Evolutionary conservation across 2,329 filamentous ascomycete genomes (phyloP).

Genomic region (Penicillium sclerotiorum): DNA sequence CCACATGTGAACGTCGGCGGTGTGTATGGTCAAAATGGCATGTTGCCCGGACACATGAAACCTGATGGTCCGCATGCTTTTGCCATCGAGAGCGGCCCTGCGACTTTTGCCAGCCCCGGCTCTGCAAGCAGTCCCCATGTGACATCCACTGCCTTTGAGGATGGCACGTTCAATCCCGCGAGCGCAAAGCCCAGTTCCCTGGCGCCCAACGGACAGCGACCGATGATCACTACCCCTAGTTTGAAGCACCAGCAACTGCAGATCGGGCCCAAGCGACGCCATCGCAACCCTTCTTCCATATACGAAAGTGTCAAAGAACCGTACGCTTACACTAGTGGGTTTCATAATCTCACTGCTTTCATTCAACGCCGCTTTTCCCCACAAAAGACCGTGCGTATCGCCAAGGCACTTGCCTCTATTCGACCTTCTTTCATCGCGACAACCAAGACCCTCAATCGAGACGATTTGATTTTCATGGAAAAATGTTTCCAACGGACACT

Average conservation of each 20-base stretch:
- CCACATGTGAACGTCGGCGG: constrained; percentile 38
- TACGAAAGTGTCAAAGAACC: constrained; percentile 89
- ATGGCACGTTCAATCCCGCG: constrained; percentile 33
- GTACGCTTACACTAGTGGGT: constrained; percentile 86
- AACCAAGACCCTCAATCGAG: constrained; percentile 81
- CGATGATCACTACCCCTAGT: constrained; percentile 47
- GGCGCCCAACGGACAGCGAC: constrained; percentile 37
- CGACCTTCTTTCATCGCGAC: constrained; percentile 92
- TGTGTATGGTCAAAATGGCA: constrained; percentile 40
- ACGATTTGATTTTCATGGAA: constrained; percentile 96
- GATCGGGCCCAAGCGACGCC: constrained; percentile 50
- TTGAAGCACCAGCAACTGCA: constrained; percentile 46
- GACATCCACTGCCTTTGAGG: constrained; percentile 44
- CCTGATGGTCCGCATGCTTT: constrained; percentile 58
- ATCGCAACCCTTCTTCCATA: constrained; percentile 76
- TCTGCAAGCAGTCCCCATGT: constrained; percentile 59
- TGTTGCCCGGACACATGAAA: constrained; percentile 47
- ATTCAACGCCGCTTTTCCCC: constrained; percentile 76
- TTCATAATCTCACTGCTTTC: constrained; percentile 82
- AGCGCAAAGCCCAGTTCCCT: constrained; percentile 32
- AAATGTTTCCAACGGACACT: constrained; percentile 93
- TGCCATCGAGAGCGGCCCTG: constrained; percentile 62
- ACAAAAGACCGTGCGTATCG: constrained; percentile 78
- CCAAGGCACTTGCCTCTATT: constrained; percentile 83
- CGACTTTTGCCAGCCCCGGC: constrained; percentile 60